Evolutionary conservation across 2,329 filamentous ascomycete species (phyloP).

Genomic region (Pseudocercospora fijiensis): DNA sequence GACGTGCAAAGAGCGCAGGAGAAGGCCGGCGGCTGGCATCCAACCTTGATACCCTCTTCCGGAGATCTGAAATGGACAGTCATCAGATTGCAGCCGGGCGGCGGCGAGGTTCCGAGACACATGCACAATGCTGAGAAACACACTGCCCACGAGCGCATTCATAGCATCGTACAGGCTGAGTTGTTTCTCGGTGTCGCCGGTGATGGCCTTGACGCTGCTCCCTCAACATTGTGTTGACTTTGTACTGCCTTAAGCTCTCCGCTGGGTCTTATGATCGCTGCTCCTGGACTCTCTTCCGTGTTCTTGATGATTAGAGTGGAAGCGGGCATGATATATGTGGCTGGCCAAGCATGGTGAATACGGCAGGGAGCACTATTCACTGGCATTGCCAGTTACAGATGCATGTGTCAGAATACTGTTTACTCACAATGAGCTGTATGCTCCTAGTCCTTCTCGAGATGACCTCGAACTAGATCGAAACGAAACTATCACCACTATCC

Average conservation of each 20-base stretch:
- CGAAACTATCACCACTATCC: background rate
- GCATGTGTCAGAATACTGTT: background rate
- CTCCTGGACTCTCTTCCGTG: background rate
- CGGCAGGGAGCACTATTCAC: background rate
- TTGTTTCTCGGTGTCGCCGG: background rate
- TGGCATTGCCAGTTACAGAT: background rate
- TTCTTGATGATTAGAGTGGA: background rate
- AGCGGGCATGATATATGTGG: background rate
- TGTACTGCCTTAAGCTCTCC: background rate
- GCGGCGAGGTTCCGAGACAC: slow-evolving; percentile 20
- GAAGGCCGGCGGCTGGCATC: slow-evolving; percentile 22
- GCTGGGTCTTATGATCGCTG: background rate
- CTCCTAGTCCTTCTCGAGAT: background rate
- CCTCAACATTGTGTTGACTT: background rate
- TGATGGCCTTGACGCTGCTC: background rate
- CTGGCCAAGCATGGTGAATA: background rate
- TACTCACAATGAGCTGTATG: background rate
- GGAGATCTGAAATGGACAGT: slow-evolving; percentile 22
- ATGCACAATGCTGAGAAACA: slow-evolving; percentile 5
- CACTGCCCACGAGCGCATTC: background rate
- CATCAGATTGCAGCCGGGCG: slow-evolving; percentile 8
- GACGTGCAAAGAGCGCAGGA: slow-evolving; percentile 2
- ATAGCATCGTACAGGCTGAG: background rate
- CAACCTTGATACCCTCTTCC: slow-evolving; percentile 20
- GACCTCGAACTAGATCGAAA: background rate